Base-by-base conservation (phyloP, 2,329 filamentous ascomycete genomes). In the Calonectria ilicicola region DNA sequence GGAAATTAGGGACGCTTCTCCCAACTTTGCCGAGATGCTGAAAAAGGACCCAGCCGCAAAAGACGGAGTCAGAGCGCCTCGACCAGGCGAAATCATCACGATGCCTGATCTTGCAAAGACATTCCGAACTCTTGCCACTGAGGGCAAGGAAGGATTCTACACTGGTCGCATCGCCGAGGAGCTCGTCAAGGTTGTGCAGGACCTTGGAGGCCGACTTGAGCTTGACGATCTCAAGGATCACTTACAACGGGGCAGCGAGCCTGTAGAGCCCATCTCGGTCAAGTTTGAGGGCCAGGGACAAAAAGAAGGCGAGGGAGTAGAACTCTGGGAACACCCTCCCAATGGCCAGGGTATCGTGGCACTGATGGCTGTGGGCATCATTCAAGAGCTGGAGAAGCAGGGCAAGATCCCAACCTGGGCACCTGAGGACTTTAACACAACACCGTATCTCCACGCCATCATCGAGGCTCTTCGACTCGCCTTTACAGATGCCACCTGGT, bases 271-370 rank as follows among this genome's bases (percentile, higher is more conserved):
- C 19, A 97, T 98, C 76, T 96, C 94, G 0, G 88, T 98, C 63
- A 91, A 93, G 72, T 96, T 96, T 83, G 89, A 87, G 0, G 93
- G 93, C 10, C 93, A 95, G 78, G 86, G 86, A 3, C 82, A 78
- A 12, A 73, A 75, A 2, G 74, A 76, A 7, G 75, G 83, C 10
- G 83, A 86, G 15, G 91, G 92, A 12, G 89, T 98, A 49, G 92
- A 98, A 80, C 87, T 99, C 0, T 98, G 96, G 96, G 97, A 99
- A 81, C 96, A 98, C 81, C 96, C 96, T 42, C 97, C 97, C 10
- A 98, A 98, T 79, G 96, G 97, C 0, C 97, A 98, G 84, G 97
- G 97, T 2, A 96, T 98, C 75, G 94, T 98, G 2, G 97, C 97
- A 0, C 87, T 98, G 38, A 98, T 98, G 93, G 94, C 97, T 0